Evolutionary conservation across 208 protist species (phyloP).

Genomic region (Crithidia expoeki): DNA sequence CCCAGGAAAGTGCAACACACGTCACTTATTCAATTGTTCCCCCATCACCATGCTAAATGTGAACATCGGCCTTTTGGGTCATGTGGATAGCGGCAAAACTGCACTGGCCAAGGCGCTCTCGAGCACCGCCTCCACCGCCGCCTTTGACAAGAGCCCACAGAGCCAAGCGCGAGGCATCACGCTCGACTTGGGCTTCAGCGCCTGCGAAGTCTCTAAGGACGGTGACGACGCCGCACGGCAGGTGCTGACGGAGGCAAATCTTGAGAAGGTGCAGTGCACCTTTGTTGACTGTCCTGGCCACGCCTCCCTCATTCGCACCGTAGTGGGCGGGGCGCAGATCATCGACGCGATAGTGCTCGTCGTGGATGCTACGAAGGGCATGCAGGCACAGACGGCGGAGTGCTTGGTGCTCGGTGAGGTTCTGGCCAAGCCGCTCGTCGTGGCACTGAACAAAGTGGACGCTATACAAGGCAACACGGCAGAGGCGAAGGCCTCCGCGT

Average conservation of each 20-base stretch:
- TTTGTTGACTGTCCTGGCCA: conserved; percentile 99
- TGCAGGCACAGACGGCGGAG: conserved; percentile 99
- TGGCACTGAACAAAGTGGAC: conserved; percentile 98
- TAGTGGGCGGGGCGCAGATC: conserved; percentile 98
- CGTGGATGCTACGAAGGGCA: conserved; percentile 96
- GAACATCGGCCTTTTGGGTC: conserved; percentile 96
- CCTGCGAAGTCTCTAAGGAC: conserved; percentile 39
- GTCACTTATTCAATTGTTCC: too few relatives aligned
- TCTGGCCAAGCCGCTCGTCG: conserved; percentile 83
- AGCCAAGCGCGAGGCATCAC: conserved; percentile 97
- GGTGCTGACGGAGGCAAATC: conserved; percentile 16
- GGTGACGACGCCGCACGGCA: conserved; percentile 24
- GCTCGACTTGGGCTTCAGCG: conserved; percentile 98
- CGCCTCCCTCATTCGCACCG: conserved; percentile 97
- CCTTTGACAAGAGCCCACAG: conserved; percentile 98
- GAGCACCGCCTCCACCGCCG: conserved; percentile 92
- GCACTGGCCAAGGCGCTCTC: conserved; percentile 92
- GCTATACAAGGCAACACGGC: conserved; percentile 48
- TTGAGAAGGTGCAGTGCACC: conserved; percentile 85
- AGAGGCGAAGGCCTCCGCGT: conserved; percentile 29
- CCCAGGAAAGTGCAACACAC: too few relatives aligned
- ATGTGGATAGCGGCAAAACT: conserved; percentile 99
- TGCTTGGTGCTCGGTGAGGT: conserved; percentile 89
- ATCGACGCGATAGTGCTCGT: conserved; percentile 98
- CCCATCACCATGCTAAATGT: conserved; percentile 89